Evolutionary conservation across 1,139 yeast species (phyloP).

Genomic region (Debaryomycetaceae sp.): DNA sequence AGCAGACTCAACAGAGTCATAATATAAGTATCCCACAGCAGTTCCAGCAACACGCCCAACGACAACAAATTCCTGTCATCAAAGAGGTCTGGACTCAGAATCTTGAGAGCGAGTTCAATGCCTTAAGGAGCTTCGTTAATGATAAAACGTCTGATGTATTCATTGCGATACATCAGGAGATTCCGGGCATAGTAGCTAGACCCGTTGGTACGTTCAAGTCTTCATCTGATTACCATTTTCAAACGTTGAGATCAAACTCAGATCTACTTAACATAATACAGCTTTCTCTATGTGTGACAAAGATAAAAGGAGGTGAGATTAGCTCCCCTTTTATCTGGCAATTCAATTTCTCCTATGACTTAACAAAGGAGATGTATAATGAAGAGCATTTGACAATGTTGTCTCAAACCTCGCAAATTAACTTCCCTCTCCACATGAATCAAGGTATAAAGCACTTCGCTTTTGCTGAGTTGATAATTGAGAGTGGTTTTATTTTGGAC

Average conservation of each 20-base stretch:
- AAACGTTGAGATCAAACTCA: slow-evolving; percentile 86
- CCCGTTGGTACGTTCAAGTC: slow-evolving; percentile 95
- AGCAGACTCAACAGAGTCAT: slow-evolving; percentile 12
- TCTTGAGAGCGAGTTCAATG: slow-evolving; percentile 74
- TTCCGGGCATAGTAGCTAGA: slow-evolving; percentile 93
- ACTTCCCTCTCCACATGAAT: slow-evolving; percentile 69
- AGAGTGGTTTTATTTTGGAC: slow-evolving; percentile 80
- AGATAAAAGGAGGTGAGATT: slow-evolving; percentile 64
- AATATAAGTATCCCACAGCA: slow-evolving; percentile 12
- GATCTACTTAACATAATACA: slow-evolving; percentile 85
- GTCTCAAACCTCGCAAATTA: slow-evolving; percentile 77
- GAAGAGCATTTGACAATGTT: slow-evolving; percentile 68
- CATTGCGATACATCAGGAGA: slow-evolving; percentile 83
- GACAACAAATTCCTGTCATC: slow-evolving; percentile 37
- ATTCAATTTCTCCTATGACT: slow-evolving; percentile 83
- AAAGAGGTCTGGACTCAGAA: slow-evolving; percentile 85
- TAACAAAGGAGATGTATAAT: slow-evolving; percentile 76
- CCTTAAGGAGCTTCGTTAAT: slow-evolving; percentile 62
- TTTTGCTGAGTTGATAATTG: slow-evolving; percentile 81
- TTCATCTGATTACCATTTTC: slow-evolving; percentile 91
- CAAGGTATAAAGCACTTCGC: slow-evolving; percentile 78
- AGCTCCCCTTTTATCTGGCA: slow-evolving; percentile 84
- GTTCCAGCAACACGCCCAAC: slow-evolving; percentile 15
- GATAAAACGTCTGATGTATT: slow-evolving; percentile 57
- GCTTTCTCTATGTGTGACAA: slow-evolving; percentile 81